A percentile compares a stretch with the other conserved stretches of the same genome.
Evolutionary conservation across 352 stramenopile genomes (phyloP).

Genomic region (Phytopythium sindhum): DNA sequence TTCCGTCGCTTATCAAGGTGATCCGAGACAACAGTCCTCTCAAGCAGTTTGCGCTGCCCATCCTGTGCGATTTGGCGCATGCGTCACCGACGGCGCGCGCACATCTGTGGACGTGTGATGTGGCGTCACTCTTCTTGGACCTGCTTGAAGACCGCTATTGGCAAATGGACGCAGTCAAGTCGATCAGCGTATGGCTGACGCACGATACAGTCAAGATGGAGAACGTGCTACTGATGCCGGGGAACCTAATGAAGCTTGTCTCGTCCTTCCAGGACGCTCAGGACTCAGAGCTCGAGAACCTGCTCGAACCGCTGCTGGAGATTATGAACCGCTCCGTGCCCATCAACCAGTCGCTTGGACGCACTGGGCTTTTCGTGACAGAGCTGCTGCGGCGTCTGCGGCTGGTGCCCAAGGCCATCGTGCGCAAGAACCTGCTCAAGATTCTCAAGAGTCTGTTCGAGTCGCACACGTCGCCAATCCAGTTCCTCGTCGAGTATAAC

Average conservation of each 20-base stretch:
- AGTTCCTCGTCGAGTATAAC: constrained; percentile 90
- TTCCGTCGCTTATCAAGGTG: constrained; percentile 88
- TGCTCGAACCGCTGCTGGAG: constrained; percentile 76
- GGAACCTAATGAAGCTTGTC: constrained; percentile 69
- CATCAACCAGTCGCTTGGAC: constrained; percentile 84
- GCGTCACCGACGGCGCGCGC: constrained; percentile 79
- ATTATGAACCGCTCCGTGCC: constrained; percentile 73
- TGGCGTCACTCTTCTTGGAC: constrained; percentile 83
- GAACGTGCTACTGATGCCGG: constrained; percentile 60
- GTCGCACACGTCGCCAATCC: constrained; percentile 73
- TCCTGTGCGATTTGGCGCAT: constrained; percentile 91
- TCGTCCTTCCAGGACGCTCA: constrained; percentile 63
- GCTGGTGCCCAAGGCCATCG: constrained; percentile 82
- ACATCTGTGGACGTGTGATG: constrained; percentile 82
- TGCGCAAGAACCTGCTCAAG: constrained; percentile 90
- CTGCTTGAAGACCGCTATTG: constrained; percentile 88
- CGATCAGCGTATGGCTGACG: constrained; percentile 81
- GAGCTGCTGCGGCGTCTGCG: constrained; percentile 81
- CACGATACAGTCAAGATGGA: constrained; percentile 86
- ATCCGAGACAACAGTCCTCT: constrained; percentile 79
- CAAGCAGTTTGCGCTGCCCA: constrained; percentile 91
- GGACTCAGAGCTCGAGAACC: constrained; percentile 74
- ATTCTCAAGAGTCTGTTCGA: constrained; percentile 91
- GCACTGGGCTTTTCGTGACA: constrained; percentile 79
- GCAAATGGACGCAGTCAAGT: constrained; percentile 89